Evolutionary conservation across 2,329 filamentous ascomycete genomes (phyloP).

Genomic region (Alternaria alternata): DNA sequence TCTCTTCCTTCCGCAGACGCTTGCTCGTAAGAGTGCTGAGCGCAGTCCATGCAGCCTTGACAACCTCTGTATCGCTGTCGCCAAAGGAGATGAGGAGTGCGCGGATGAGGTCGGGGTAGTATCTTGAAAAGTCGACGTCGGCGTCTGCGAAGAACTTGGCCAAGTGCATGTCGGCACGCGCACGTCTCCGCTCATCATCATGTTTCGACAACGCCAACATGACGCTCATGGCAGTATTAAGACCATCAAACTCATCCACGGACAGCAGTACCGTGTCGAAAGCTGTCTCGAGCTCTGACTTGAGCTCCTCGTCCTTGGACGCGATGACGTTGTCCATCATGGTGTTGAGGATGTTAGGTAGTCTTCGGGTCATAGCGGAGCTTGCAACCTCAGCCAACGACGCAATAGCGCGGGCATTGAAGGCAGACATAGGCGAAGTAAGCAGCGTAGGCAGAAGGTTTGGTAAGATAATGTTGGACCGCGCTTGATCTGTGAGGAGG

Average conservation of each 20-base stretch:
- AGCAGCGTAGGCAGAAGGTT: conserved; percentile 95
- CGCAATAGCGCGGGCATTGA: conserved; percentile 93
- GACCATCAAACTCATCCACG: conserved; percentile 93
- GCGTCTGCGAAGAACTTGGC: conserved; percentile 84
- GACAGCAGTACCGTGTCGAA: conserved; percentile 91
- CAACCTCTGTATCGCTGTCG: conserved; percentile 81
- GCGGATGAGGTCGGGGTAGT: conserved; percentile 94
- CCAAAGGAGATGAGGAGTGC: conserved; percentile 91
- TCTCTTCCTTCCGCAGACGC: conserved; percentile 92
- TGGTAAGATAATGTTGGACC: conserved; percentile 95
- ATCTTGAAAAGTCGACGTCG: conserved; percentile 89
- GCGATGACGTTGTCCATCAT: conserved; percentile 92
- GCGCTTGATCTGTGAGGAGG: conserved; percentile 88
- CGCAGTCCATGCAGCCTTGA: conserved; percentile 89
- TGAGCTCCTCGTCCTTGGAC: conserved; percentile 77
- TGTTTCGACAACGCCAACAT: conserved; percentile 89
- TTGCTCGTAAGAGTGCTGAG: conserved; percentile 83
- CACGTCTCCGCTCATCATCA: conserved; percentile 86
- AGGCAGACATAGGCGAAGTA: conserved; percentile 86
- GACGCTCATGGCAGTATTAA: conserved; percentile 95
- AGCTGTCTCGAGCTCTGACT: conserved; percentile 75
- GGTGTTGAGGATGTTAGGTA: conserved; percentile 90
- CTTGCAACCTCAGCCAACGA: conserved; percentile 93
- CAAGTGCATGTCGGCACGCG: conserved; percentile 79
- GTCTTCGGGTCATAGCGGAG: conserved; percentile 85